Conservation (phyloP, 2,329 filamentous ascomycete species). For the Xylaria sp. region DNA sequence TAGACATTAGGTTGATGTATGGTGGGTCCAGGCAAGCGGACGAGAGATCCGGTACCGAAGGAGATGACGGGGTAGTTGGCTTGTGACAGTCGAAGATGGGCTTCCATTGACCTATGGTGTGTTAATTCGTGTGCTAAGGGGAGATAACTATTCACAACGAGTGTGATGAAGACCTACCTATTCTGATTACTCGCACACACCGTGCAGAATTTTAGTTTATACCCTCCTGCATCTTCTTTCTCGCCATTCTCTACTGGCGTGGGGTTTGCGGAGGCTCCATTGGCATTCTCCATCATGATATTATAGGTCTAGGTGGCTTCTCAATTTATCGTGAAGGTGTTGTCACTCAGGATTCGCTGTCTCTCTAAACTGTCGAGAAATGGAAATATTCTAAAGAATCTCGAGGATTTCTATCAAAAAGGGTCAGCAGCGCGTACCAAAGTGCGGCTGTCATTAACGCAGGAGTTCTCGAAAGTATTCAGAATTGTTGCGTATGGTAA, state of each 20-base stretch:
- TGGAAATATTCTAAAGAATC: not conserved
- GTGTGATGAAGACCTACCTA: slow-evolving; percentile 65
- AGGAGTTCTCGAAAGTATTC: slow-evolving; percentile 29
- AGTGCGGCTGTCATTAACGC: not conserved
- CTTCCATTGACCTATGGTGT: slow-evolving; percentile 86
- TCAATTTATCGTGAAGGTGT: not conserved
- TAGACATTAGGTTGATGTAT: slow-evolving; percentile 97
- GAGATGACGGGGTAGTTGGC: slow-evolving; percentile 95
- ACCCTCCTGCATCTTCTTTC: slow-evolving; percentile 67
- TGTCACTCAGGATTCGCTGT: slow-evolving; percentile 7
- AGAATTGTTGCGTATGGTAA: slow-evolving; percentile 69
- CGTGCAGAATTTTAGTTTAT: slow-evolving; percentile 95
- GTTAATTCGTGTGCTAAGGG: slow-evolving; percentile 34
- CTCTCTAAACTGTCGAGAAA: not conserved
- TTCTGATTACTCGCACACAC: slow-evolving; percentile 99
- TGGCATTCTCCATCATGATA: slow-evolving; percentile 54
- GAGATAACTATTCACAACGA: not conserved
- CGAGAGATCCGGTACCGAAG: slow-evolving; percentile 94
- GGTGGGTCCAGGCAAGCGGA: slow-evolving; percentile 89
- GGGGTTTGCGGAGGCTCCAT: slow-evolving; percentile 50
- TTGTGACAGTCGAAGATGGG: slow-evolving; percentile 90
- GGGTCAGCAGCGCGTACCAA: slow-evolving; percentile 20
- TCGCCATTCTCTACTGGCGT: slow-evolving; percentile 56
- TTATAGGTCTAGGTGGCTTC: not conserved
- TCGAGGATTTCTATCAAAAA: not conserved